These are phyloP conservation scores for Rhizopogon roseolus DNA, from an alignment of 768 basidiomycete genomes.

Conservation along the genomic window DNA sequence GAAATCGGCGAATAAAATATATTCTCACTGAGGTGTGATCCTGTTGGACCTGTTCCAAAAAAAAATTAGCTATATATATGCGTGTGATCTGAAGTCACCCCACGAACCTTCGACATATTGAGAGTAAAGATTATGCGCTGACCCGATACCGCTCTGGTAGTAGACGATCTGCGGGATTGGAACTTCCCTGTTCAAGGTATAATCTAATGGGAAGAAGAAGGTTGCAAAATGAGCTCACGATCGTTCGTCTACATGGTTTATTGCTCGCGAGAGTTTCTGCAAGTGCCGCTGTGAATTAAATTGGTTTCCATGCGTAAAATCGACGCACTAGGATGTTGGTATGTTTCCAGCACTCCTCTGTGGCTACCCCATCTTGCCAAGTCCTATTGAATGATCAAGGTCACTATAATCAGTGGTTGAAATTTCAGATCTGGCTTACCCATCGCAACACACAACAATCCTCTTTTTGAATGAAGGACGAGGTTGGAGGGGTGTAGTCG, in stretches of 20 bases:
- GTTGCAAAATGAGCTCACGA: slow-evolving; percentile 14
- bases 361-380: slow-evolving; percentile 63
- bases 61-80: background rate
- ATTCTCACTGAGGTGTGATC: slow-evolving; percentile 50
- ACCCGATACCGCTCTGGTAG: slow-evolving; percentile 60
- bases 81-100: too few relatives aligned
- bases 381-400: slow-evolving; percentile 38
- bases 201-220: background rate
- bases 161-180: slow-evolving; percentile 59
- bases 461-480: slow-evolving; percentile 40
- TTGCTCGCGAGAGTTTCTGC: slow-evolving; percentile 52
- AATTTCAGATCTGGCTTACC: slow-evolving; percentile 36
- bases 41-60: slow-evolving; percentile 49
- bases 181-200: slow-evolving; percentile 19
- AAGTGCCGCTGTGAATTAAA: background rate
- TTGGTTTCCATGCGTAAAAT: background rate
- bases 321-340: slow-evolving; percentile 52
- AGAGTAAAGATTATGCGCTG: slow-evolving; percentile 52
- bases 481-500: background rate
- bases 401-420: background rate
- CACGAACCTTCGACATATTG: slow-evolving; percentile 54
- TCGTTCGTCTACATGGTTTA: slow-evolving; percentile 46
- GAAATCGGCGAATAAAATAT: background rate
- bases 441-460: slow-evolving; percentile 72
- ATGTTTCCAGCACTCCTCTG: slow-evolving; percentile 39